These are phyloP conservation scores for Paspalum vaginatum DNA, from an alignment of 176 grass and related monocot species.

Conservation along the genomic window DNA sequence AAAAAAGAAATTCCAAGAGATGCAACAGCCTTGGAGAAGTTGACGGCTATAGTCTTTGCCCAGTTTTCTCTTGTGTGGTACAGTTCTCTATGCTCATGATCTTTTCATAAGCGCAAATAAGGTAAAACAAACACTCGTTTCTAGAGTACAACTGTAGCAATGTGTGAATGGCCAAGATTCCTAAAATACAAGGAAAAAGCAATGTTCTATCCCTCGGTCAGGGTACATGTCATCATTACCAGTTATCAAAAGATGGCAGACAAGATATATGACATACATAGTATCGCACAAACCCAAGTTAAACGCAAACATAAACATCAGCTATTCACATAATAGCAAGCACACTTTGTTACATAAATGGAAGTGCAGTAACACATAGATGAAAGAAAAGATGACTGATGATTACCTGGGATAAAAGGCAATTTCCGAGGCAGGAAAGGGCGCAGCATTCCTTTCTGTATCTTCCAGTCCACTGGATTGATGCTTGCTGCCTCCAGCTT, in stretches of 20 bases:
- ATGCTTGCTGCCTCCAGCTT: slow-evolving; percentile 70
- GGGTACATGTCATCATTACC: neutral
- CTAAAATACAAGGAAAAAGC: neutral
- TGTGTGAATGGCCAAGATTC: neutral
- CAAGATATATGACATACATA: neutral
- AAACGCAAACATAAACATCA: neutral
- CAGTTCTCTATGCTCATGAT: neutral
- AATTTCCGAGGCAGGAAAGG: slow-evolving; percentile 64
- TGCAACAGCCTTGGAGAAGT: neutral
- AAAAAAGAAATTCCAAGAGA: neutral
- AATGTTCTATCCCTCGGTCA: neutral
- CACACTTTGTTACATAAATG: neutral
- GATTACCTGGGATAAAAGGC: slow-evolving; percentile 72
- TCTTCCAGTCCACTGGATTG: slow-evolving; percentile 82
- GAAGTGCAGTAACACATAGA: neutral
- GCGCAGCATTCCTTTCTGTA: slow-evolving; percentile 55
- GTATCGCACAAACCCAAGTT: neutral
- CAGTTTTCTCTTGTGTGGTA: neutral
- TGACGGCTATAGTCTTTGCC: neutral
- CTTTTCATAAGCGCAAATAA: neutral
- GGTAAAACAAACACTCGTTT: neutral
- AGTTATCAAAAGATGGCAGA: neutral
- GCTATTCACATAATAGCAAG: neutral
- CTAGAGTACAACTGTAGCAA: neutral
- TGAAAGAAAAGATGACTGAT: neutral